A percentile compares a stretch with the other conserved stretches of the same genome.
phyloP scores from a whole-genome alignment of 2,329 filamentous ascomycete genomes.

The Trichoderma oligosporum region DNA sequence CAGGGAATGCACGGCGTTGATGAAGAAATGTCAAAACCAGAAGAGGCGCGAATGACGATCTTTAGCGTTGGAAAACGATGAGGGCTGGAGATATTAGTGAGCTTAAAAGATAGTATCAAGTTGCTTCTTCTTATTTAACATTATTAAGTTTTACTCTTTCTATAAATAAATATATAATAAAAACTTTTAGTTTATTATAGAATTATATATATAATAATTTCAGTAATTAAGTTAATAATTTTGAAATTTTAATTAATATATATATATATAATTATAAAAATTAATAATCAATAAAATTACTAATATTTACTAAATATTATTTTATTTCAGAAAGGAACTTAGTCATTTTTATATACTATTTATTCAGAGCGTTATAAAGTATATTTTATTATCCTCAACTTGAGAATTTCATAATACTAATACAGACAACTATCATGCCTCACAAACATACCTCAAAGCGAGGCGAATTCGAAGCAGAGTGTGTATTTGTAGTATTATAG shows the following conservation, averaged over 20 bases:
- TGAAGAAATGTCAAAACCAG: neutral
- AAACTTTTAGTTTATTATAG: too few species aligned
- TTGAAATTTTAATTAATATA: neutral
- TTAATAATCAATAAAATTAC: neutral
- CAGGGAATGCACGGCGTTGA: neutral
- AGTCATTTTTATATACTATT: too few species aligned
- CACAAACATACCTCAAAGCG: constrained; percentile 52
- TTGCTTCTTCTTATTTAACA: too few species aligned
- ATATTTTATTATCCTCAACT: neutral
- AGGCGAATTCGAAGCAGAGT: constrained; percentile 51
- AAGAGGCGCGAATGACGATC: neutral
- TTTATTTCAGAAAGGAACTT: too few species aligned
- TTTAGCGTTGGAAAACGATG: constrained; percentile 7
- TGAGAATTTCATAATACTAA: too few species aligned
- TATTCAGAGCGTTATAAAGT: too few species aligned
- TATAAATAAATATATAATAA: neutral
- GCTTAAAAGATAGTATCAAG: neutral
- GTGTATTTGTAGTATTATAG: neutral
- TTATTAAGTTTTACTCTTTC: too few species aligned
- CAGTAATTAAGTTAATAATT: neutral
- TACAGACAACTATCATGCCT: constrained; percentile 4
- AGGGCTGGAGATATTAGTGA: constrained; percentile 13
- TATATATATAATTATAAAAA: neutral
- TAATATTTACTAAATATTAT: neutral
- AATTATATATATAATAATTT: neutral